Percentiles rank a stretch among this genome's conserved stretches.
These are phyloP conservation scores for Geotrichum citri-aurantii DNA, from an alignment of 1,139 yeast species.

Conservation along the genomic window DNA sequence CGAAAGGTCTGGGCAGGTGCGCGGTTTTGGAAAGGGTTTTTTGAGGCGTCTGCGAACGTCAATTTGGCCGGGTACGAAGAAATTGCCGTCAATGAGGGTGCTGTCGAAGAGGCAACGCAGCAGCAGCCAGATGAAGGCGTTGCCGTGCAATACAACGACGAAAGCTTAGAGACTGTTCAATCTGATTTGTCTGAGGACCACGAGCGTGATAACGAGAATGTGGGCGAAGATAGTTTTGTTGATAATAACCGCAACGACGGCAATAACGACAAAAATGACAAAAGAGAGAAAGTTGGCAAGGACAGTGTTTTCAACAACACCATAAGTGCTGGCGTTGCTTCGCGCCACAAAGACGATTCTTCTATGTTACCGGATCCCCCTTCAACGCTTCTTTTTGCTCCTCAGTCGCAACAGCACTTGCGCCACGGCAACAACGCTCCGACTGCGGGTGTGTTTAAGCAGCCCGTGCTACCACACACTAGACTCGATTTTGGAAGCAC, in stretches of 20 bases:
- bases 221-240: not conserved
- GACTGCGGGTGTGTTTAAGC: not conserved
- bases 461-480: not conserved
- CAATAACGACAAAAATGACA: not conserved
- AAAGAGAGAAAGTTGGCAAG: no score
- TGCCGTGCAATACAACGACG: conserved; percentile 12
- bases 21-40: conserved; percentile 67
- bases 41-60: conserved; percentile 71
- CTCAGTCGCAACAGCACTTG: not conserved
- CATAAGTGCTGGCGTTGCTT: not conserved
- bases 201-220: not conserved
- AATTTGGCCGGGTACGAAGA: conserved; percentile 56
- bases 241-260: no score
- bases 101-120: conserved; percentile 11
- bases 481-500: not conserved
- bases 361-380: conserved; percentile 7
- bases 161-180: conserved; percentile 4
- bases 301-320: not conserved
- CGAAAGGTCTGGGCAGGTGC: conserved; percentile 51
- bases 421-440: not conserved
- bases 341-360: not conserved
- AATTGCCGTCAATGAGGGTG: conserved; percentile 25
- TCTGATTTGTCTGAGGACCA: not conserved
- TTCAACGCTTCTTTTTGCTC: not conserved
- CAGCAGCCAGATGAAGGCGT: conserved; percentile 1